Evolutionary conservation across 768 basidiomycete genomes (phyloP).

Genomic region (Kwoniella pini): DNA sequence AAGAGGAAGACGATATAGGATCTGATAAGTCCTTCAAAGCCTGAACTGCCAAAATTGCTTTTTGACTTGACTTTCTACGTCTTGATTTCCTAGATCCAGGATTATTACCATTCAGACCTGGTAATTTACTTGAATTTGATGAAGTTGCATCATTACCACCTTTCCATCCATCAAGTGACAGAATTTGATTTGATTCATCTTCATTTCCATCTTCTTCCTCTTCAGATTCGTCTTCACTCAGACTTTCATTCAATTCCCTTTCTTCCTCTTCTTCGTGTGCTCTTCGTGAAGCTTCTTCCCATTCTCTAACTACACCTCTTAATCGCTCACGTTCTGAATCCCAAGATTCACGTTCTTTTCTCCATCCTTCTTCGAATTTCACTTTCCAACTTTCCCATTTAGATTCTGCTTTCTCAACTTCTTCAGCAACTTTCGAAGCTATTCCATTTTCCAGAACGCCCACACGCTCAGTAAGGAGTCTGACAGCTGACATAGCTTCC

Average conservation of each 20-base stretch:
- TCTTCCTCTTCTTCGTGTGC: conserved; percentile 55
- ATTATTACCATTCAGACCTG: neutral
- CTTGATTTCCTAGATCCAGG: conserved; percentile 12
- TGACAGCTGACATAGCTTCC: conserved; percentile 63
- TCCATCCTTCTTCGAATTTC: conserved; percentile 77
- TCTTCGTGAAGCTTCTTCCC: conserved; percentile 62
- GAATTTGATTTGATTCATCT: conserved; percentile 28
- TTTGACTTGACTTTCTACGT: conserved; percentile 37
- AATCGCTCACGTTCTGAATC: conserved; percentile 74
- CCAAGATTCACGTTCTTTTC: conserved; percentile 77
- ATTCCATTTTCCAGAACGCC: conserved; percentile 48
- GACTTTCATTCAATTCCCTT: conserved; percentile 48
- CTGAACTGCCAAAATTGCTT: conserved; percentile 40
- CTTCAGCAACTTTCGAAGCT: conserved; percentile 43
- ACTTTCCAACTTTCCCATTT: conserved; percentile 69
- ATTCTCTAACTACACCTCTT: conserved; percentile 72
- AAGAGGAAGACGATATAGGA: conserved; percentile 28
- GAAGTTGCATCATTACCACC: neutral
- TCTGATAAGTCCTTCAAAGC: conserved; percentile 30
- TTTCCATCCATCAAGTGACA: conserved; percentile 23
- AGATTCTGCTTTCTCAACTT: conserved; percentile 50
- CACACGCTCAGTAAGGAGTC: conserved; percentile 45
- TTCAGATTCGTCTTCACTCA: conserved; percentile 38
- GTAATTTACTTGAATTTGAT: neutral
- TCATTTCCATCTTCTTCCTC: conserved; percentile 24